These are phyloP conservation scores for Ceratocystis variospora DNA, from an alignment of 2,329 filamentous ascomycete genomes.

Conservation along the genomic window DNA sequence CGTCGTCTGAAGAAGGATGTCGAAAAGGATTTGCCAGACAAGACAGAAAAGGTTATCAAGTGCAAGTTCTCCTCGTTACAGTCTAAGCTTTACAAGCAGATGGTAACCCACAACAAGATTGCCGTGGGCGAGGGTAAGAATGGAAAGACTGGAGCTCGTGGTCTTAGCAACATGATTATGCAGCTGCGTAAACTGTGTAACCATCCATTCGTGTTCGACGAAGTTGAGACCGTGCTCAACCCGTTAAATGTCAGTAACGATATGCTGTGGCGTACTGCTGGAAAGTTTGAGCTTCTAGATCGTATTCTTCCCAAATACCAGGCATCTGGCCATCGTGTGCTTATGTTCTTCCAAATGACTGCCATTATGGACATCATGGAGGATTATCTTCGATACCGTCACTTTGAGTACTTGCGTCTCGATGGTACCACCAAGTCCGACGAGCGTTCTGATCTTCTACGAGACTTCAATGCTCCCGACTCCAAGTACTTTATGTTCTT, in stretches of 20 bases:
- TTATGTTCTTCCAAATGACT: slow-evolving; percentile 99
- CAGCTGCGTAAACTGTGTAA: slow-evolving; percentile 97
- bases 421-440: slow-evolving; percentile 97
- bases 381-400: slow-evolving; percentile 77
- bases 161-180: slow-evolving; percentile 99
- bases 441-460: slow-evolving; percentile 82
- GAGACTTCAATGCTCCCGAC: slow-evolving; percentile 73
- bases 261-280: slow-evolving; percentile 82
- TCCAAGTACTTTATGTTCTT: slow-evolving; percentile 97
- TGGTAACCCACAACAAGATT: slow-evolving; percentile 89
- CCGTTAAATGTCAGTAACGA: slow-evolving; percentile 80
- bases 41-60: slow-evolving; percentile 98
- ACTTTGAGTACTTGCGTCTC: slow-evolving; percentile 74
- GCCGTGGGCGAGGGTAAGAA: slow-evolving; percentile 90
- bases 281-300: slow-evolving; percentile 94
- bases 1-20: slow-evolving; percentile 99
- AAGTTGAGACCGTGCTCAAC: slow-evolving; percentile 97
- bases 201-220: slow-evolving; percentile 95
- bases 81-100: slow-evolving; percentile 88
- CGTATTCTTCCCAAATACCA: slow-evolving; percentile 87
- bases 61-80: slow-evolving; percentile 95
- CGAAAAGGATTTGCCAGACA: slow-evolving; percentile 96
- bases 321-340: slow-evolving; percentile 76
- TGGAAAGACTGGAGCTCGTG: slow-evolving; percentile 84
- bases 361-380: slow-evolving; percentile 99